Base-by-base conservation (phyloP, 2,329 filamentous ascomycete genomes). In the Fusarium floridanum region DNA sequence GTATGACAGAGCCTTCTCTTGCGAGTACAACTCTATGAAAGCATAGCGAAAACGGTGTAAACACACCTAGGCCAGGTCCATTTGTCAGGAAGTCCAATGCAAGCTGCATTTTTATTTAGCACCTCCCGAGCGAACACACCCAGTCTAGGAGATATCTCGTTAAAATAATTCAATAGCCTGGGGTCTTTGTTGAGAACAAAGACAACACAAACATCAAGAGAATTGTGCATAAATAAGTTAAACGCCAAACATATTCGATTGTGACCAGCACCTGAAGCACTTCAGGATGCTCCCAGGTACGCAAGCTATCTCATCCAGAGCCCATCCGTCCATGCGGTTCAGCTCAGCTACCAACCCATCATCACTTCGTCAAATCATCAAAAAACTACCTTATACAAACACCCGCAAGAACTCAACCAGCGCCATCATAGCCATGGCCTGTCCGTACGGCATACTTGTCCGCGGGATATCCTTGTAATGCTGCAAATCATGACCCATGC, bases 391-490 rank as follows among this genome's bases (percentile, higher is more conserved):
- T 29, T 32, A 53, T 11, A 53, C 48, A 53, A 53, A 53, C 48
- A 53, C 48, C 17, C 48, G 48, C 48, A 53, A 53, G 27, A 53
- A 93, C 83, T 96, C 94, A 0, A 92, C 93, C 73, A 95, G 81
- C 0, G 92, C 91, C 91, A 95, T 95, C 72, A 95, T 94, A 0
- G 92, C 93, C 93, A 95, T 95, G 0, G 93, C 92, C 81, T 95
- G 94, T 0, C 94, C 94, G 77, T 95, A 95, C 8, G 93, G 94
- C 94, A 95, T 96, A 76, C 91, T 92, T 3, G 94, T 96, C 71
- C 92, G 83, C 2, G 91, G 88, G 67, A 96, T 95, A 72, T 94
- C 89, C 82, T 93, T 92, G 79, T 96, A 95, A 81, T 94, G 92
- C 83, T 95, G 89, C 79, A 95, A 81, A 67, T 88, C 88, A 73